These are phyloP conservation scores for Parietaria judaica DNA, from an alignment of 306 rosid genomes.

Conservation along the genomic window DNA sequence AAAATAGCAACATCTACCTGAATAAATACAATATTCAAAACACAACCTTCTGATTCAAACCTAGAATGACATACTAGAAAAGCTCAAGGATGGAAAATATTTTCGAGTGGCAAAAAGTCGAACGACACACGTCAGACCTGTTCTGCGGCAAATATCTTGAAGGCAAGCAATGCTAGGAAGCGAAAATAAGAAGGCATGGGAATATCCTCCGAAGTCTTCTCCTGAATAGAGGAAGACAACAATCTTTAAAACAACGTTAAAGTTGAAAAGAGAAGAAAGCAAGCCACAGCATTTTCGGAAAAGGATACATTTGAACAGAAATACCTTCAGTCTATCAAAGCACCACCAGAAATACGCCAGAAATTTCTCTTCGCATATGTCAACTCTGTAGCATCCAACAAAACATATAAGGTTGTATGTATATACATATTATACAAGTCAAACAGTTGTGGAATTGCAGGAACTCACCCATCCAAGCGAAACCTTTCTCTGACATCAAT, in stretches of 20 bases:
- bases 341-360: slow-evolving; percentile 96
- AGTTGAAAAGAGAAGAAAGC: background rate
- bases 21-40: slow-evolving; percentile 15
- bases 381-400: slow-evolving; percentile 43
- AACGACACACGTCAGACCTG: slow-evolving; percentile 45
- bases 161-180: slow-evolving; percentile 85
- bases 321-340: slow-evolving; percentile 64
- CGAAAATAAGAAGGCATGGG: slow-evolving; percentile 91
- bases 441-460: too few relatives aligned
- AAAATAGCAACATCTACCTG: slow-evolving; percentile 79
- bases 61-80: background rate
- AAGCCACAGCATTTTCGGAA: background rate
- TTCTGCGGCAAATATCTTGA: slow-evolving; percentile 83
- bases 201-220: slow-evolving; percentile 43
- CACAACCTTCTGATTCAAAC: background rate
- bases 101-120: background rate
- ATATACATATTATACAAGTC: too few relatives aligned
- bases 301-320: background rate
- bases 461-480: slow-evolving; percentile 83
- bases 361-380: slow-evolving; percentile 64
- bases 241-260: background rate
- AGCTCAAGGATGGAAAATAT: background rate
- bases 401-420: background rate
- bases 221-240: slow-evolving; percentile 31
- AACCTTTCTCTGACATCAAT: slow-evolving; percentile 91